Evolutionary conservation across 2,329 filamentous ascomycete species (phyloP).

Genomic region (Sordariomycetes sp.): DNA sequence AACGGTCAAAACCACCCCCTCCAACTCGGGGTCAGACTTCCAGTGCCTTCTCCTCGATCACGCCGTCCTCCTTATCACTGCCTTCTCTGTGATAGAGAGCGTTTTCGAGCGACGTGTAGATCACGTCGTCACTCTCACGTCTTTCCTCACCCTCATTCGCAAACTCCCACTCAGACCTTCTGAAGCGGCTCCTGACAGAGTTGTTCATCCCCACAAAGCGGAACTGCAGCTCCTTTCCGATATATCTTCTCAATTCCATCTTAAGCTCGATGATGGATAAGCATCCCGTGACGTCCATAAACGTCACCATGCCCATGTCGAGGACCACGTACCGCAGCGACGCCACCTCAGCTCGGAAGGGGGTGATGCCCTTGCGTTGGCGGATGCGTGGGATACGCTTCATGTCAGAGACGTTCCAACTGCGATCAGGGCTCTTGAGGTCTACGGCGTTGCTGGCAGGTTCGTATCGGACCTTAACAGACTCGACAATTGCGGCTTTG

Average conservation of each 20-base stretch:
- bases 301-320: slow-evolving; percentile 41
- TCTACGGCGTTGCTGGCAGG: slow-evolving; percentile 31
- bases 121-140: slow-evolving; percentile 7
- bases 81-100: slow-evolving; percentile 9
- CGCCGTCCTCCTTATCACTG: slow-evolving; percentile 2
- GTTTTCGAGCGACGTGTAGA: slow-evolving; percentile 10
- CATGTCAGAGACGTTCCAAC: slow-evolving; percentile 44
- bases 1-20: no score
- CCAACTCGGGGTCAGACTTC: no score
- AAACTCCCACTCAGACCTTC: slow-evolving; percentile 26
- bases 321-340: slow-evolving; percentile 39
- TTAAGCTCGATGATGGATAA: slow-evolving; percentile 37
- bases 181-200: slow-evolving; percentile 27
- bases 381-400: slow-evolving; percentile 37
- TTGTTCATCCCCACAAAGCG: slow-evolving; percentile 38
- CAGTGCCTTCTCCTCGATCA: slow-evolving; percentile 1
- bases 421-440: slow-evolving; percentile 29
- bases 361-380: slow-evolving; percentile 21
- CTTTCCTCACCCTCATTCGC: slow-evolving; percentile 16
- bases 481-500: slow-evolving; percentile 39
- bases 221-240: slow-evolving; percentile 33
- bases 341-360: slow-evolving; percentile 19
- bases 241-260: slow-evolving; percentile 37
- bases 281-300: slow-evolving; percentile 44
- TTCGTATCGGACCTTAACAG: slow-evolving; percentile 28